Conservation (phyloP, 768 basidiomycete genomes). For the Gelatoporia subvermispora region DNA sequence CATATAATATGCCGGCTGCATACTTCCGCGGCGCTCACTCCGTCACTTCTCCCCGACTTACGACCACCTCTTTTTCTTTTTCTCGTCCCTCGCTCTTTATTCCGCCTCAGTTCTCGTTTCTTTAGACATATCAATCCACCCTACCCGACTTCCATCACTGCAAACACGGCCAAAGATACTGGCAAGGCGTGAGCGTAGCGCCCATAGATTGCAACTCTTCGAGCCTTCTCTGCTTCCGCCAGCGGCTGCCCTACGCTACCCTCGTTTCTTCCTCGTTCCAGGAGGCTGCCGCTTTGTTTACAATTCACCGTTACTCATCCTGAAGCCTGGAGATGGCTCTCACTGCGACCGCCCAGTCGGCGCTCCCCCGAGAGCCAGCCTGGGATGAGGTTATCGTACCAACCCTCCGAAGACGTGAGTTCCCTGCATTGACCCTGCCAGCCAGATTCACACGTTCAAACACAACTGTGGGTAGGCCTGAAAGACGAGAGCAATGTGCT, state of each 20-base stretch:
- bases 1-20: no score
- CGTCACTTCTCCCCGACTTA: no score
- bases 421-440: not conserved
- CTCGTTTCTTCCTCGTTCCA: slow-evolving; percentile 15
- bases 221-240: slow-evolving; percentile 1
- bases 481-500: slow-evolving; percentile 78
- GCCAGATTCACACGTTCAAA: slow-evolving; percentile 2
- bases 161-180: no score
- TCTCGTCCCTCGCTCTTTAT: no score
- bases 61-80: no score
- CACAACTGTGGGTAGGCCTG: slow-evolving; percentile 47
- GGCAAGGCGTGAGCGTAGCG: no score
- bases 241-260: slow-evolving; percentile 16
- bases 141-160: no score
- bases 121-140: no score
- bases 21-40: no score
- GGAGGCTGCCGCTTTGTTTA: slow-evolving; percentile 15
- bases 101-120: no score
- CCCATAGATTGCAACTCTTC: no score
- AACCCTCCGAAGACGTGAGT: slow-evolving; percentile 71
- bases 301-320: slow-evolving; percentile 10
- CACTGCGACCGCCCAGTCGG: slow-evolving; percentile 35
- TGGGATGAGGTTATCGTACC: slow-evolving; percentile 87
- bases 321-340: slow-evolving; percentile 33
- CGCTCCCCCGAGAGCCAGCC: slow-evolving; percentile 38